Base-by-base conservation (phyloP, 495 filamentous ascomycete genomes). In the Xylaria scruposa region DNA sequence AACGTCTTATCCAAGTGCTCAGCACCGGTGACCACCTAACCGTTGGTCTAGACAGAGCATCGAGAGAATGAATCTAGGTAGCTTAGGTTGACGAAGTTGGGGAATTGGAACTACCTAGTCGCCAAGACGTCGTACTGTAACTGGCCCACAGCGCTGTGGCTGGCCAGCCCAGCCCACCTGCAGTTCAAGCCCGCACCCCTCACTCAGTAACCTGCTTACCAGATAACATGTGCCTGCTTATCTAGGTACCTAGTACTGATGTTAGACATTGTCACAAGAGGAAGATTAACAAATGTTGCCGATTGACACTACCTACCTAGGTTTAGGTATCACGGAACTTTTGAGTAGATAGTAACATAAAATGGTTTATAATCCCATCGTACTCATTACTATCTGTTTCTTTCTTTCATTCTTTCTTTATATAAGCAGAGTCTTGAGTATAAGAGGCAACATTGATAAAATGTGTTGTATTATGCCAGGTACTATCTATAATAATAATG, bases 1-100 rank as follows among this genome's bases (percentile, higher is more conserved):
- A n/a, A 19, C 10, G 59, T 38, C 31, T 46, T 46, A 63, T 65
- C 62, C 62, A 65, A 33, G 44, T 65, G 62, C 62, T 65, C 62
- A 47, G 40, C 62, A 47, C 62, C 6, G 58, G 33, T 60, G 40
- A 38, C 26, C 31, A 31, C 62, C 62, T 47, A 49, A 4, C 58
- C 17, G 58, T 38, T 38, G 58, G 13, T 29, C 62, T 65, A 13
- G 21, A 46, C 21, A 60, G 58, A 31, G 62, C 62, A 49, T 65
- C 42, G 26, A 46, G 40, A 65, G 62, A 47, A 47, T 47, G 62
- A 63, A 36, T 44, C 60, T 61, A 40, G 1, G 0, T 1, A 13
- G 24, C 8, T 38, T n/a, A n/a, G 62, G 40, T 21, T 53, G 63
- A 67, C 31, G 19, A 53, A 67, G 63, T 53, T 67, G 46, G 46